These are phyloP conservation scores for Coemansia sp. DNA, from an alignment of 192 early-diverging fungal species.

Conservation along the genomic window DNA sequence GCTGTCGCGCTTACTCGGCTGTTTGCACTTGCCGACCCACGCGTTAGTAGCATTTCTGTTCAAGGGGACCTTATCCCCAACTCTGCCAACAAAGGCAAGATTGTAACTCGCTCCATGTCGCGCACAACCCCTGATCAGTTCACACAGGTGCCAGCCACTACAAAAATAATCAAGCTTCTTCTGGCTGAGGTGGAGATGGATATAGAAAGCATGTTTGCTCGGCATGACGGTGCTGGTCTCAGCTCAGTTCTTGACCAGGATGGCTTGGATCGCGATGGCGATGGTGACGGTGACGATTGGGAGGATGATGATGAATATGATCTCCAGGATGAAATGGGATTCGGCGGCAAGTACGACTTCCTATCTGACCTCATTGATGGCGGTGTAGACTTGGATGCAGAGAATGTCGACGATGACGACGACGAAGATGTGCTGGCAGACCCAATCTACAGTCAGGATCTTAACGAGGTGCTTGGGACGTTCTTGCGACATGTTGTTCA, in stretches of 20 bases:
- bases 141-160: constrained; percentile 70
- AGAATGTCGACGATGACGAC: constrained; percentile 29
- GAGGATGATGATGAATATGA: constrained; percentile 55
- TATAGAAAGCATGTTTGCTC: constrained; percentile 58
- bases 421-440: constrained; percentile 41
- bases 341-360: constrained; percentile 24
- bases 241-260: constrained; percentile 56
- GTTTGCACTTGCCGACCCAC: constrained; percentile 62
- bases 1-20: constrained; percentile 76
- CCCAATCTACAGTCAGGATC: constrained; percentile 48
- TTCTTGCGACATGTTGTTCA: constrained; percentile 31
- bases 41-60: constrained; percentile 64
- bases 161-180: constrained; percentile 85
- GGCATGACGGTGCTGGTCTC: constrained; percentile 53
- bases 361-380: constrained; percentile 21
- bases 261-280: constrained; percentile 56
- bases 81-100: constrained; percentile 36
- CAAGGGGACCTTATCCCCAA: constrained; percentile 76
- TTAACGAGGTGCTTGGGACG: constrained; percentile 34
- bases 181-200: constrained; percentile 76
- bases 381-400: constrained; percentile 15
- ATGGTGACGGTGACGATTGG: constrained; percentile 55
- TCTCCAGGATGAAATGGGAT: constrained; percentile 3
- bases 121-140: constrained; percentile 65
- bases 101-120: constrained; percentile 60